phyloP scores from a whole-genome alignment of 2,329 filamentous ascomycete species.

The Stachybotrys chlorohalonatus region DNA sequence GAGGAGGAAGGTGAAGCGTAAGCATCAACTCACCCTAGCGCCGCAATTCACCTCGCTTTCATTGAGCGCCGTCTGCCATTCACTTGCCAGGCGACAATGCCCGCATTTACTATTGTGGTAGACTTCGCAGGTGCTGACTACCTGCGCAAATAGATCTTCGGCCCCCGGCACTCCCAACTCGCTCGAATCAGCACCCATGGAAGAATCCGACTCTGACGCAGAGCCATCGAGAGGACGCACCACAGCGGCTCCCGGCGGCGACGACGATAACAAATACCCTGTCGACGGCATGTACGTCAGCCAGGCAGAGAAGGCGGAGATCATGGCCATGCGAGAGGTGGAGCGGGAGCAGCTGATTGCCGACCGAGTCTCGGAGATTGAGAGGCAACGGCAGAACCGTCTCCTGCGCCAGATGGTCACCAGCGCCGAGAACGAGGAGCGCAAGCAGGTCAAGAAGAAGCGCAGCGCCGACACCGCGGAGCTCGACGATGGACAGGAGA shows the following conservation, averaged over 20 bases:
- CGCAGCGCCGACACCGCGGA: slow-evolving; percentile 75
- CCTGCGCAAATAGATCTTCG: slow-evolving; percentile 47
- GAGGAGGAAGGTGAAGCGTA: slow-evolving; percentile 57
- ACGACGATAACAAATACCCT: slow-evolving; percentile 63
- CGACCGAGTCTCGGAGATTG: slow-evolving; percentile 74
- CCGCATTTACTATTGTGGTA: background rate
- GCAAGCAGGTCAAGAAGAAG: slow-evolving; percentile 47
- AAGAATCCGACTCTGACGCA: slow-evolving; percentile 65
- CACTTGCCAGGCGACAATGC: background rate
- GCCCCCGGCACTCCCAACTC: slow-evolving; percentile 63
- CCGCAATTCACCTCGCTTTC: background rate
- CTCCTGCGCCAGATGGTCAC: slow-evolving; percentile 70
- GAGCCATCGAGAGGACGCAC: slow-evolving; percentile 35
- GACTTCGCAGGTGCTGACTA: background rate
- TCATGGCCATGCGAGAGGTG: slow-evolving; percentile 82
- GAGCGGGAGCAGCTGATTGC: slow-evolving; percentile 86
- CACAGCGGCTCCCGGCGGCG: slow-evolving; percentile 30
- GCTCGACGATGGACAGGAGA: slow-evolving; percentile 65
- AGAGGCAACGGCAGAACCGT: slow-evolving; percentile 72
- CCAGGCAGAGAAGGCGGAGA: slow-evolving; percentile 63
- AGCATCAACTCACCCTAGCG: slow-evolving; percentile 13
- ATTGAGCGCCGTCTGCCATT: background rate
- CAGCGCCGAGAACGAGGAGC: slow-evolving; percentile 55
- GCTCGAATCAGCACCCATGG: slow-evolving; percentile 77
- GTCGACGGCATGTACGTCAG: slow-evolving; percentile 80